Evolutionary conservation across 129 eudicot species (phyloP), one percentile per base, ranked within the genome.

Genomic region (Centella asiatica): DNA sequence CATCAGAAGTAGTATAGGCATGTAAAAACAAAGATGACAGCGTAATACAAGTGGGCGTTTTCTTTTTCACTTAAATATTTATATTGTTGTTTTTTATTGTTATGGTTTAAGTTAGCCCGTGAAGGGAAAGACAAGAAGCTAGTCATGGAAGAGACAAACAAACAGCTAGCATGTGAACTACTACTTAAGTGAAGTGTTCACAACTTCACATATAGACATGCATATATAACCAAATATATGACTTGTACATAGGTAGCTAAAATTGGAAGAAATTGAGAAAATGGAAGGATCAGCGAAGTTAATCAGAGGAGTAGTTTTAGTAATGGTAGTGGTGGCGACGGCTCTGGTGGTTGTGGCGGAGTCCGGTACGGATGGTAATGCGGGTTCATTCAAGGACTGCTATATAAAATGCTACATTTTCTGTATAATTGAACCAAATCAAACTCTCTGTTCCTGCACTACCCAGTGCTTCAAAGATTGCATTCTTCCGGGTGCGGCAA

Each of bases 391-490:
- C 61, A 80, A 72, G 50, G 95, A 80, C n/a, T 87, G 95, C 52
- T 87, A 87, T 69, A 80, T 73, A 12, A 83, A 78, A 72, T 87
- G 95, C 80, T 87, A 83, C 34, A 24, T 87, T 11, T 72, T 76
- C 29, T 87, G 95, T 31, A 78, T 87, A 79, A 80, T 80, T 52
- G 95, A 83, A 22, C 62, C 62, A 40, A 85, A 88, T 60, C 74
- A 87, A 64, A 80, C 77, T 7, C 81, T 83, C 46, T 87, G 90
- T 73, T 49, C 72, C 4, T 87, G 95, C 79, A 72, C 85, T 29
- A 78, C 87, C 6, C 77, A 61, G 48, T 87, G 95, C 81, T 74
- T 87, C 27, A 83, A 80, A 62, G 77, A 83, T 17, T 87, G 95
- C 85, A 83, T 87, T 5, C 32, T 60, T 20, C 65, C 65, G 0